Base-by-base conservation (phyloP, 2,329 filamentous ascomycete species). In the Aspergillus alliaceus region DNA sequence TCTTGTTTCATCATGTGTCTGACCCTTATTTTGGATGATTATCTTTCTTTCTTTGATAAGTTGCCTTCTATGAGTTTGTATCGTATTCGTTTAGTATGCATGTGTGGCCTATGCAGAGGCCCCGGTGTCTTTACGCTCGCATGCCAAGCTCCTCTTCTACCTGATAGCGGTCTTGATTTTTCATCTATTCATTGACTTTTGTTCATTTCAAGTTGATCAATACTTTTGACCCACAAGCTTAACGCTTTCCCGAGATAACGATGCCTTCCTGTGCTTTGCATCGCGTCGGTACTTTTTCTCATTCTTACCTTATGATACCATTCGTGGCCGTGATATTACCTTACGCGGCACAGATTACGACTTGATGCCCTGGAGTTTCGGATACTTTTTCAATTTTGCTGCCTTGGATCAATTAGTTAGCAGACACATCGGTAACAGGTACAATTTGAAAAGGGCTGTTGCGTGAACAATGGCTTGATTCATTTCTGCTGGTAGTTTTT, bases 71-170 rank as follows among this genome's bases (percentile, higher is more conserved):
- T 56, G 59, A 60, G 51, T 59, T 54, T 66, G 56, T 67, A 61
- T 63, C 65, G 63, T 67, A 67, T 64, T 31, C 63, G 53, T 44
- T 64, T 54, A 57, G 62, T 63, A 59, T 67, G 57, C 60, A 59
- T 63, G 53, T 42, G 54, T 60, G 64, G 56, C 53, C 51, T 57
- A 52, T 42, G 53, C 44, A 53, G 37, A 48, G 57, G 35, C 44
- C 54, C 44, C 44, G 59, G 47, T 62, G 53, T 64, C 59, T 51
- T 50, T 59, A 50, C 47, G 39, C 44, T 52, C 49, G 44, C 37
- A 46, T 22, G 49, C 50, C 29, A 53, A 40, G 27, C 51, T 42
- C 42, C 37, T 47, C 20, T 62, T 54, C 29, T 65, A 48, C 60
- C 58, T 54, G 61, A 65, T 68, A 69, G 59, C 66, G 59, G 44